phyloP scores from a whole-genome alignment of 768 basidiomycete species.

The Rhodotorula toruloides region DNA sequence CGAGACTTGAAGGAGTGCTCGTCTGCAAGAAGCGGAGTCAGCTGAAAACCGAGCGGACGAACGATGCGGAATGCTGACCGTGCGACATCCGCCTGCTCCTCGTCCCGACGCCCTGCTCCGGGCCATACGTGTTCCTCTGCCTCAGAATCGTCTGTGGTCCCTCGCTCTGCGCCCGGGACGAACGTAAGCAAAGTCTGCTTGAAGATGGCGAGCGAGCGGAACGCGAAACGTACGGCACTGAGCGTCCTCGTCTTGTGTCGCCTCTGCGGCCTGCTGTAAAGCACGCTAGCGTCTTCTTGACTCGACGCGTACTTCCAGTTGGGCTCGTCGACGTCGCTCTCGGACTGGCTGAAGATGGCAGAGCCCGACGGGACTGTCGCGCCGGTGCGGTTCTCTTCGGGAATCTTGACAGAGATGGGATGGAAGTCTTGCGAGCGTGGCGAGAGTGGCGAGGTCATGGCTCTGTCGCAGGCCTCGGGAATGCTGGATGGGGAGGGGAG shows the following conservation, averaged over 20 bases:
- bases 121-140: constrained; percentile 25
- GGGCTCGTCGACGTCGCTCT: constrained; percentile 24
- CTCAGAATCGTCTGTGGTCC: constrained; percentile 22
- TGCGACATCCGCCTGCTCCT: constrained; percentile 33
- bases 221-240: neutral
- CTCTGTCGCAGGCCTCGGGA: too few species aligned
- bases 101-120: constrained; percentile 2
- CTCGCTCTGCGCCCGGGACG: constrained; percentile 3
- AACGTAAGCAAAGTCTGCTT: neutral
- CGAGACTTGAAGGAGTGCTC: constrained; percentile 69
- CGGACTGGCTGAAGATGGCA: constrained; percentile 19
- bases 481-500: too few species aligned
- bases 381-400: neutral
- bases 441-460: neutral
- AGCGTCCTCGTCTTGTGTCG: constrained; percentile 35
- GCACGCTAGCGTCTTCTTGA: constrained; percentile 34
- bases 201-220: neutral
- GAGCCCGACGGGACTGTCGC: neutral
- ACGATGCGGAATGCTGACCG: constrained; percentile 1
- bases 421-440: neutral
- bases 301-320: constrained; percentile 1
- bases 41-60: neutral
- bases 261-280: constrained; percentile 30
- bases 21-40: constrained; percentile 46
- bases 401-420: neutral